A percentile compares a stretch with the other conserved stretches of the same genome.
phyloP scores from a whole-genome alignment of 495 filamentous ascomycete genomes.

The Lasiosphaeris hirsuta region DNA sequence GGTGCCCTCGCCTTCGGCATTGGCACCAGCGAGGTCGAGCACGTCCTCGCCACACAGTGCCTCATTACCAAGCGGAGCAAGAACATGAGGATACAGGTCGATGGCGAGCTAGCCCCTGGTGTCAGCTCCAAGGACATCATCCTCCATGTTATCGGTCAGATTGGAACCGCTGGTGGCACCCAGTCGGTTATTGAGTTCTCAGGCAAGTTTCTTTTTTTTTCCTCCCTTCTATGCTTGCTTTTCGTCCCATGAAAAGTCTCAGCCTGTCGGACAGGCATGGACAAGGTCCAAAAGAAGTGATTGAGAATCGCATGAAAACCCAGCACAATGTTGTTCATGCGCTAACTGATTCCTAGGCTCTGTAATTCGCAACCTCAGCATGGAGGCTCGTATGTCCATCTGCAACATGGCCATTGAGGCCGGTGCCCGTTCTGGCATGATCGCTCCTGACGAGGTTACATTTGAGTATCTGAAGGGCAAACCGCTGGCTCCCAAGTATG shows the following conservation, averaged over 20 bases:
- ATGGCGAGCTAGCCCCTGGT: constrained; percentile 83
- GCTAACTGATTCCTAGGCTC: constrained; percentile 46
- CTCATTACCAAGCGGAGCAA: constrained; percentile 92
- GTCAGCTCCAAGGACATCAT: constrained; percentile 97
- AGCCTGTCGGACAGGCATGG: too few relatives aligned
- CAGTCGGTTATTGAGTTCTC: constrained; percentile 96
- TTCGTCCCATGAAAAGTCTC: too few relatives aligned
- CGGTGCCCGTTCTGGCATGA: constrained; percentile 93
- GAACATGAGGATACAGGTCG: constrained; percentile 97
- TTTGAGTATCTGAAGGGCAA: constrained; percentile 91
- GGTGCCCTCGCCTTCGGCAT: constrained; percentile 95
- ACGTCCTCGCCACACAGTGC: constrained; percentile 94
- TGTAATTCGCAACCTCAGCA: constrained; percentile 82
- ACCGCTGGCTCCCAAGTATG: constrained; percentile 80
- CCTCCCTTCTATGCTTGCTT: too few relatives aligned
- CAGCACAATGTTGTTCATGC: too few relatives aligned
- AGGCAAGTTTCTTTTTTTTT: constrained; percentile 33
- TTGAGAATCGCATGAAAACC: too few relatives aligned
- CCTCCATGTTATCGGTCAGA: constrained; percentile 87
- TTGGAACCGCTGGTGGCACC: constrained; percentile 93
- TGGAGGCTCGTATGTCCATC: constrained; percentile 98
- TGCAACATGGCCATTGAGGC: constrained; percentile 99
- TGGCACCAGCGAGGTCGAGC: constrained; percentile 96
- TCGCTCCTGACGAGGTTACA: constrained; percentile 90
- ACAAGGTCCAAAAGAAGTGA: too few relatives aligned